Base-by-base conservation (phyloP, 345 rosid species). In the Citrus mangshanensis region DNA sequence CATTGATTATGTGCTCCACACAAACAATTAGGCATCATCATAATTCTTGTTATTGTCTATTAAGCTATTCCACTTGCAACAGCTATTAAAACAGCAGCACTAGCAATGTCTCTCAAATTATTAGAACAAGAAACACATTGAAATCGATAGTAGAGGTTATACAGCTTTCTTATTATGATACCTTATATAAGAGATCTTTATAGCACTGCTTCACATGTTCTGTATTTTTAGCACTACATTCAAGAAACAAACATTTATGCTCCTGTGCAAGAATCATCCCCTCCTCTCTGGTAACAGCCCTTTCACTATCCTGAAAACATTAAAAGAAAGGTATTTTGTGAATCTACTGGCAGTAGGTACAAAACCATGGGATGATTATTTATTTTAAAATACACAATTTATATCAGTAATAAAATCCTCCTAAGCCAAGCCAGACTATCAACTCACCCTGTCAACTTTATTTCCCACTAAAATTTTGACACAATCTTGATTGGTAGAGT, bases 221-320 rank as follows among this genome's bases (percentile, higher is more conserved):
- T 78, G 89, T 73, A 61, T 91, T 90, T 88, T 80, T 92, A 70
- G 97, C 95, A 54, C 98, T 96, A 79, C 98, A 92, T 82, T 96
- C 98, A 51, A 90, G 88, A 87, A 92, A 96, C 28, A 82, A 80
- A 80, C 93, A 96, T 74, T 86, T 92, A 76, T 81, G 93, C 79
- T 88, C 86, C 81, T 70, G 81, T 1, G 98, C 99, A 38, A 96
- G 91, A 80, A 86, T 87, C 86, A 87, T 86, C 35, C 99, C 99
- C 84, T 96, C 98, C 77, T 96, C 97, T 82, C 85, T 88, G 68
- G 91, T 90, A 63, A 92, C 99, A 70, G 77, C 89, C 80, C 99
- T 93, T 74, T 89, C 97, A 73, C 90, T 78, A 35, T 91, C 99
- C 98, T 93, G 89, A 78, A 78, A 78, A 60, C 46, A 16, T 66